A percentile compares a stretch with the other conserved stretches of the same genome.
These are phyloP conservation scores for Glycine latifolia DNA, from an alignment of 306 rosid genomes.

Conservation along the genomic window DNA sequence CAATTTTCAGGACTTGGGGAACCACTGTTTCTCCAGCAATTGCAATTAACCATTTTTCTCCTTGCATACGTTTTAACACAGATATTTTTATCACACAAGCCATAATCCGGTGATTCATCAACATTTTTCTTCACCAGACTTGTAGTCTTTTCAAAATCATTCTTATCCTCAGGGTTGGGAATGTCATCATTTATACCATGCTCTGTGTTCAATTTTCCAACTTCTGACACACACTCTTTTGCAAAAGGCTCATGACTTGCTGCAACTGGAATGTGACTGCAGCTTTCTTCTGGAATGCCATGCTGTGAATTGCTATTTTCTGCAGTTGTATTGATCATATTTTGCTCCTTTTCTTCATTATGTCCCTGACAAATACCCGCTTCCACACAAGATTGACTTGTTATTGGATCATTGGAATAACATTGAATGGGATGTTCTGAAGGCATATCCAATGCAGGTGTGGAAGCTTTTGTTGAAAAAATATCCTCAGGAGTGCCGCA, in stretches of 20 bases:
- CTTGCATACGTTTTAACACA: slow-evolving; percentile 30
- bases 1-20: slow-evolving; percentile 23
- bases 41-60: slow-evolving; percentile 21
- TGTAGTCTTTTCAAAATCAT: slow-evolving; percentile 24
- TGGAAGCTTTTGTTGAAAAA: slow-evolving; percentile 38
- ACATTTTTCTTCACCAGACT: slow-evolving; percentile 33
- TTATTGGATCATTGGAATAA: slow-evolving; percentile 42
- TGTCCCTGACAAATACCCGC: slow-evolving; percentile 30
- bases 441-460: slow-evolving; percentile 39
- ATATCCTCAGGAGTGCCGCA: slow-evolving; percentile 36
- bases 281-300: slow-evolving; percentile 32
- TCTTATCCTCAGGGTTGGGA: slow-evolving; percentile 28
- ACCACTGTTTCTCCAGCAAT: background rate
- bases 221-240: slow-evolving; percentile 40
- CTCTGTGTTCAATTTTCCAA: slow-evolving; percentile 34
- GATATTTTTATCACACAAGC: background rate
- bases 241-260: slow-evolving; percentile 35
- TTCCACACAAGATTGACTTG: slow-evolving; percentile 38
- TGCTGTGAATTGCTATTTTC: slow-evolving; percentile 31
- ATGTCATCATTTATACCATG: slow-evolving; percentile 32
- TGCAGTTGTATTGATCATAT: slow-evolving; percentile 21
- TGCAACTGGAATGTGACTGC: slow-evolving; percentile 28
- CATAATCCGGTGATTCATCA: slow-evolving; percentile 22
- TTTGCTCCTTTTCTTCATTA: slow-evolving; percentile 41
- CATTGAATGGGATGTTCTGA: slow-evolving; percentile 41